A percentile compares a stretch with the other conserved stretches of the same genome.
phyloP scores from a whole-genome alignment of 805 yeast genomes.

The Cyberlindnera xishuangbannaensis region DNA sequence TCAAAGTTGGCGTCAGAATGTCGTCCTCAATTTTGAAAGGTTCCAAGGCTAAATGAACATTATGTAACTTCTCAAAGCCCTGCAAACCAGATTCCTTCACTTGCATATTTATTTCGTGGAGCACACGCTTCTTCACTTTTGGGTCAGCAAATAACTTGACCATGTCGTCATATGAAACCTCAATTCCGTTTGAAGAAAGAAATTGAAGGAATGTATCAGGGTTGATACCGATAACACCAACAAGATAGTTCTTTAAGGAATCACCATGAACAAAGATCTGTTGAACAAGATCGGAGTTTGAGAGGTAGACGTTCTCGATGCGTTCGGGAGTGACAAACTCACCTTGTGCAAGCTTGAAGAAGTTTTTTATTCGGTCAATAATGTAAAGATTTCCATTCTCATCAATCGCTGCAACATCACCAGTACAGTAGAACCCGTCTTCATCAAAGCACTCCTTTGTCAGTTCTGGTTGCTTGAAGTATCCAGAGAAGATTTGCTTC shows the following conservation, averaged over 20 bases:
- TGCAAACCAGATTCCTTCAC: constrained; percentile 6
- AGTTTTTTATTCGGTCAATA: constrained; percentile 51
- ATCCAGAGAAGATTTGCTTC: constrained; percentile 46
- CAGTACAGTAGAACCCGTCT: constrained; percentile 53
- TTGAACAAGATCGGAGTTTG: constrained; percentile 33
- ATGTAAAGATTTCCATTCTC: constrained; percentile 41
- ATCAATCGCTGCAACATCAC: constrained; percentile 48
- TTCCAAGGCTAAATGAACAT: constrained; percentile 46
- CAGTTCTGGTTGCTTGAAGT: constrained; percentile 44
- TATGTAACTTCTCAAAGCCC: constrained; percentile 52
- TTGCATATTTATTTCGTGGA: constrained; percentile 8
- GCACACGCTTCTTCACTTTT: constrained; percentile 2
- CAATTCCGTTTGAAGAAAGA: constrained; percentile 5
- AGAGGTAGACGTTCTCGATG: constrained; percentile 50
- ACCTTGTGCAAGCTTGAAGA: constrained; percentile 49
- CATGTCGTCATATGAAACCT: constrained; percentile 3
- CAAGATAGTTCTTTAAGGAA: constrained; percentile 42
- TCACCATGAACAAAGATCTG: constrained; percentile 56
- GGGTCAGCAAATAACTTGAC: constrained; percentile 2
- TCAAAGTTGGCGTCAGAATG: constrained; percentile 61
- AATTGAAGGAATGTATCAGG: constrained; percentile 25
- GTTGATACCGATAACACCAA: constrained; percentile 51
- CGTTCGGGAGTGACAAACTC: constrained; percentile 64
- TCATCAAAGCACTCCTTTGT: constrained; percentile 38
- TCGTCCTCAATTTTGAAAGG: constrained; percentile 56